Base-by-base conservation (phyloP, 2,329 filamentous ascomycete species). In the Colletotrichum brevisporum region DNA sequence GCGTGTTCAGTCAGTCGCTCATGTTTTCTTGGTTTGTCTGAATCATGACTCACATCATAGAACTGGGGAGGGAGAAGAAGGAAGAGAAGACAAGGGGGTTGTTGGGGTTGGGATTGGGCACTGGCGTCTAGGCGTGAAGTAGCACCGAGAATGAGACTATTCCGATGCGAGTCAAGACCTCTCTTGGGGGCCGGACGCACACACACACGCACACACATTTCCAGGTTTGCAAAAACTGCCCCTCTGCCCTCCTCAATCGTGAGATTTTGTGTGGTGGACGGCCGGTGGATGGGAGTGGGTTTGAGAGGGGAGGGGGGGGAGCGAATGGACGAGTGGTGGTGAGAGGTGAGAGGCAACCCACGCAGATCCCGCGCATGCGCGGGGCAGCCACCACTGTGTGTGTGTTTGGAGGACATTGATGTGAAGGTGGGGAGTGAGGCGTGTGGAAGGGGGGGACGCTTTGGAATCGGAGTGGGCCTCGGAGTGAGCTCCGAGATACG, bases 401-500 rank as follows among this genome's bases (percentile, higher is more conserved):
- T 21, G 27, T 39, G 47, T 15, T 16, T 31, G 27, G 8, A 36
- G 45, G 54, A 5, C 21, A 24, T 24, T 3, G 4, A 13, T 27
- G n/a, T 41, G 31, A 12, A 5, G 52, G 53, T 1, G 27, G 21
- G 4, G 43, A 15, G 31, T n/a, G 21, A 13, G 39, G 18, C 6
- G 13, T 18, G 18, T 6, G 31, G 31, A 18, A 43, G 36, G 12
- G 53, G 15, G 24, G 45, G 24, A 58, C 16, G n/a, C 31, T 3
- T 10, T 21, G 21, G 24, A 41, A 48, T 50, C 36, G 36, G 54
- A 16, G 65, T 50, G 43, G 53, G 51, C 18, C 26, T 55, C 66
- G 66, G 66, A 69, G 62, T 24, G 9, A 13, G 51, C 66, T 69
- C 66, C 66, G 66, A 65, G 62, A 59, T 60, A 60, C 64, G 64